Base-by-base conservation (phyloP, 306 rosid genomes). In the Corylus americana region DNA sequence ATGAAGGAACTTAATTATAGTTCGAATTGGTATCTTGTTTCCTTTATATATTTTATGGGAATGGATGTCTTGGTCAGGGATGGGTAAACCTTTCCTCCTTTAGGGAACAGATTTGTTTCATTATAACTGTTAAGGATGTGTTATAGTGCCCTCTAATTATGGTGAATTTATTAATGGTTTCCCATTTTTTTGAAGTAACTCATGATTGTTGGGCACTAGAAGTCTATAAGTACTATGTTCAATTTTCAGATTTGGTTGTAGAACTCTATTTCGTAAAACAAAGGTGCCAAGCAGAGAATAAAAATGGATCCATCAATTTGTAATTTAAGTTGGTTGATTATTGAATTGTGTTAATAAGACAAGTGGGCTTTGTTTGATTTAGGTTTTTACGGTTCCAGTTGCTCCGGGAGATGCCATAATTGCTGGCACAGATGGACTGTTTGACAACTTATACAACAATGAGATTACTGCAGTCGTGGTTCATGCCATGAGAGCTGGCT, bases 391-490 rank as follows among this genome's bases (percentile, higher is more conserved):
- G 0, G 77, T 95, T 72, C 88, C 98, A 47, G 93, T 95, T 77
- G 98, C 94, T 13, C 86, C 87, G 0, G 96, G 99, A 3, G 99
- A 95, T 79, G 96, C 89, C 37, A 87, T 93, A 55, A 81, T 95
- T 57, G 94, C 99, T 4, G 99, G 98, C 55, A 95, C 99, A 0
- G 99, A 95, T 71, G 99, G 99, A 35, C 89, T 95, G 47, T 95
- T 95, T 47, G 99, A 95, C 84, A 95, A 96, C 89, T 80, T 96
- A 55, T 96, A 96, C 85, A 89, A 82, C 75, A 96, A 89, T 53
- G 99, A 96, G 91, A 90, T 96, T n/a, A 91, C 97, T 0, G 94
- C 97, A 0, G 92, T 93, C 67, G 98, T 93, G 77, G 99, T 96
- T 78, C 96, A 96, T 49, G 96, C 96, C 29, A 37, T 84, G 55